Percentiles rank a stretch among this genome's conserved stretches.
phyloP scores from a whole-genome alignment of 352 stramenopile genomes.

The Phytophthora sansomeana region DNA sequence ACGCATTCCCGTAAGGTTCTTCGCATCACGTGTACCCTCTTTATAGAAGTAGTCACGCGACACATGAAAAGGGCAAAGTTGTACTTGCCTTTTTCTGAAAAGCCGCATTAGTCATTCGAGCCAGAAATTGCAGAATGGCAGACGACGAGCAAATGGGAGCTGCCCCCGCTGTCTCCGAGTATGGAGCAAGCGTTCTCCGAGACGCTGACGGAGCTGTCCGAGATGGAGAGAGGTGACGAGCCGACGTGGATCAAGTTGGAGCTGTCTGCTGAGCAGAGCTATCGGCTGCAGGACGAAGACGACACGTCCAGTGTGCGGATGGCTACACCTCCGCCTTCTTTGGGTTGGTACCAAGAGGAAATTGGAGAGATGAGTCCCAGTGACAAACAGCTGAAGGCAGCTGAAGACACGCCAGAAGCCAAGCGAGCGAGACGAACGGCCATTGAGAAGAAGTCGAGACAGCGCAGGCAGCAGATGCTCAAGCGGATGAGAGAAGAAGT shows the following conservation, averaged over 20 bases:
- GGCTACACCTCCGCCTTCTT: conserved; percentile 12
- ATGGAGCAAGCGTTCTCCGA: conserved; percentile 28
- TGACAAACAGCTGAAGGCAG: background rate
- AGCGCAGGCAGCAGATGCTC: conserved; percentile 32
- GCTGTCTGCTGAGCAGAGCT: background rate
- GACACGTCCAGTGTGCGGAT: conserved; percentile 12
- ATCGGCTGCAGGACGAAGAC: conserved; percentile 2
- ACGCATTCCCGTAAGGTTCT: background rate
- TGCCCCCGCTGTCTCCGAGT: conserved; percentile 28
- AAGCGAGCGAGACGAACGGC: conserved; percentile 53
- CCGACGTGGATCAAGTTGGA: conserved; percentile 16
- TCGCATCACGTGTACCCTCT: background rate
- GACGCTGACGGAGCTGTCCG: conserved; percentile 16
- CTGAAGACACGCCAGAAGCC: conserved; percentile 20
- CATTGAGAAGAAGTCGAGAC: conserved; percentile 64
- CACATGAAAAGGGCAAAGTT: background rate
- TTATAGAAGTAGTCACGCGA: background rate
- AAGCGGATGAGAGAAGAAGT: conserved; percentile 58
- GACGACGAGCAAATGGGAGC: conserved; percentile 8
- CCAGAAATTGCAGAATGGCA: background rate
- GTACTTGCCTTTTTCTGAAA: background rate
- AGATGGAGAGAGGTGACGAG: conserved; percentile 22
- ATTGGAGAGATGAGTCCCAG: conserved; percentile 13
- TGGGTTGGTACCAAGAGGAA: background rate
- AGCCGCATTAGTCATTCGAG: background rate